Percentiles rank a stretch among this genome's conserved stretches.
These are phyloP conservation scores for Trametes cingulata DNA, from an alignment of 768 basidiomycete genomes.

Conservation along the genomic window DNA sequence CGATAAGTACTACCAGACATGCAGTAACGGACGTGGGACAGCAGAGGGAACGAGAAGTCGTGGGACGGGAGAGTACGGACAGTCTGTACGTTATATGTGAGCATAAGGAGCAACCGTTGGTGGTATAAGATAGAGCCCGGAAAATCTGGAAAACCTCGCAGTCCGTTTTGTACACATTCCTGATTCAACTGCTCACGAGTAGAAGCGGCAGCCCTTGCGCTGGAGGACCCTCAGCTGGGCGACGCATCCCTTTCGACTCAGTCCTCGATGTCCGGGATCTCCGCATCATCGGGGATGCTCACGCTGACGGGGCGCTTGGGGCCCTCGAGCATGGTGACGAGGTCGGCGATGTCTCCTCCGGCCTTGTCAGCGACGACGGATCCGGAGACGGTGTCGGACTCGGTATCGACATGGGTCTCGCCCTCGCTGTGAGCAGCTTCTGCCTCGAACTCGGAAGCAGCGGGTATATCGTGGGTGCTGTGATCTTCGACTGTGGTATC, in stretches of 20 bases:
- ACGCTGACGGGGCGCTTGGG: constrained; percentile 20
- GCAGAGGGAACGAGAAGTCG: background rate
- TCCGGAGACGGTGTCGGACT: constrained; percentile 26
- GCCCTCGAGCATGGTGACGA: constrained; percentile 65
- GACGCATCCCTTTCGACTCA: background rate
- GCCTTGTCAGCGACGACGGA: constrained; percentile 16
- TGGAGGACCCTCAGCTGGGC: background rate
- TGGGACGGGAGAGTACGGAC: constrained; percentile 4
- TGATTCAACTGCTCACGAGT: background rate
- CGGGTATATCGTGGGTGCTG: constrained; percentile 1
- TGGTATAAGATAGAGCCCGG: constrained; percentile 14
- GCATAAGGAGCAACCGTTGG: constrained; percentile 4
- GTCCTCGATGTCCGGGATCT: constrained; percentile 23
- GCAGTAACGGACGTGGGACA: constrained; percentile 5
- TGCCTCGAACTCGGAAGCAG: constrained; percentile 1
- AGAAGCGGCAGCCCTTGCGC: background rate
- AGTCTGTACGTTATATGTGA: constrained; percentile 13
- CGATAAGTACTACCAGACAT: constrained; percentile 11
- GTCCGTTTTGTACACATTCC: constrained; percentile 5
- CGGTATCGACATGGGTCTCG: constrained; percentile 20
- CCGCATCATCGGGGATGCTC: constrained; percentile 25
- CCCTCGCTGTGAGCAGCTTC: constrained; percentile 19
- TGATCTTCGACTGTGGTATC: constrained; percentile 1
- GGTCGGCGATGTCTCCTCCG: constrained; percentile 57
- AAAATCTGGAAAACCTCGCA: background rate